Percentiles rank a stretch among this genome's conserved stretches.
Evolutionary conservation across 2,329 filamentous ascomycete genomes (phyloP).

Genomic region (Alternaria tenuissima): DNA sequence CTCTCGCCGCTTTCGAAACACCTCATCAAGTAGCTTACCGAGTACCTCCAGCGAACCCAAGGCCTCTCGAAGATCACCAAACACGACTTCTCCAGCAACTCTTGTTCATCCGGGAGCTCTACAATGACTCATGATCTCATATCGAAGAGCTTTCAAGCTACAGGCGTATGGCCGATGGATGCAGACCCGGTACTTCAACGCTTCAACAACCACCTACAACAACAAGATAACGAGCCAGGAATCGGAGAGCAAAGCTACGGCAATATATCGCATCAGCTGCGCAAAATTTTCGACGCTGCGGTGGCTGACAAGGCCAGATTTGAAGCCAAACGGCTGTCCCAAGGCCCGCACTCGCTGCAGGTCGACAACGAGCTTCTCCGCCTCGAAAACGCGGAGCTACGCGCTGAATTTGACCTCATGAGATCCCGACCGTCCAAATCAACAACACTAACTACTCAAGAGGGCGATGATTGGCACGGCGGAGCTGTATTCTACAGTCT

Average conservation of each 20-base stretch:
- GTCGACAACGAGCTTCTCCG: no score
- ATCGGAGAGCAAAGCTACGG: background rate
- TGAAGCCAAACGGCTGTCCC: background rate
- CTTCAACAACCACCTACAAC: background rate
- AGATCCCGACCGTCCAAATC: background rate
- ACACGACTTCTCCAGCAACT: background rate
- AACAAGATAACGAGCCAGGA: background rate
- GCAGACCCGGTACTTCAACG: background rate
- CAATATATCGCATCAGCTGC: background rate
- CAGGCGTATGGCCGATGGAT: background rate
- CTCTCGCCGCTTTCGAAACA: background rate
- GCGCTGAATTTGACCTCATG: conserved; percentile 1
- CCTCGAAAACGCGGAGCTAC: no score
- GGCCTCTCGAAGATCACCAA: background rate
- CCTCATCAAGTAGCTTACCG: background rate
- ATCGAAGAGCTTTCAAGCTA: background rate
- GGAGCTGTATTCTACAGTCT: no score
- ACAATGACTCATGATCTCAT: background rate
- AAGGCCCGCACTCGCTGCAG: background rate
- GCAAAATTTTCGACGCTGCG: background rate
- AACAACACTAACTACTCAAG: background rate
- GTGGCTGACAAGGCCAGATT: background rate
- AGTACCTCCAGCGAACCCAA: background rate
- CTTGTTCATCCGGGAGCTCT: background rate
- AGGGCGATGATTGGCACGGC: background rate